Evolutionary conservation across 2,329 filamentous ascomycete species (phyloP).

Genomic region (Aspergillus fijiensis): DNA sequence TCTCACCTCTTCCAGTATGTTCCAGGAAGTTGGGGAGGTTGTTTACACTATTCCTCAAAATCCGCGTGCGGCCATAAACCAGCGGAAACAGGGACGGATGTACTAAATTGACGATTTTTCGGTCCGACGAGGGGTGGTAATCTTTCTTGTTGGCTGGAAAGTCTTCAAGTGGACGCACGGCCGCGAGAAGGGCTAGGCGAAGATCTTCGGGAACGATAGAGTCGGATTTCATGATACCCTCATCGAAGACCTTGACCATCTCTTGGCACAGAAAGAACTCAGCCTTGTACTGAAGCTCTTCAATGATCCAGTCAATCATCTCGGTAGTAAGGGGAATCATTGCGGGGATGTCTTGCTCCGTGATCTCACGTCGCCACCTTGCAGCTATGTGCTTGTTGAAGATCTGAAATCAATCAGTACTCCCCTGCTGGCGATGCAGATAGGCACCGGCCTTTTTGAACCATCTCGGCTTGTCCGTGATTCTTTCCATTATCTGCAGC

Average conservation of each 20-base stretch:
- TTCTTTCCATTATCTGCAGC: too few relatives aligned
- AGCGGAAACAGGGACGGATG: constrained; percentile 57
- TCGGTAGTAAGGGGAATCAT: too few relatives aligned
- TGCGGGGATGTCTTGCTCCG: too few relatives aligned
- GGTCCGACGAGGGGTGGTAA: constrained; percentile 61
- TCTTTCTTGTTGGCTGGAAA: constrained; percentile 52
- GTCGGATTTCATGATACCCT: neutral
- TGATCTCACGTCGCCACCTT: too few relatives aligned
- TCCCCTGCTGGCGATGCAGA: too few relatives aligned
- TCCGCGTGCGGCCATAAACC: constrained; percentile 29
- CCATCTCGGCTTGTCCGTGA: too few relatives aligned
- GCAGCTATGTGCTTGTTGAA: too few relatives aligned
- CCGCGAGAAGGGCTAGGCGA: constrained; percentile 7
- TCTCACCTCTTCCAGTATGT: constrained; percentile 28
- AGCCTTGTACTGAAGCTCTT: neutral
- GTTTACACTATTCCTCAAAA: constrained; percentile 23
- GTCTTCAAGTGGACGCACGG: constrained; percentile 52
- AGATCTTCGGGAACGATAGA: neutral
- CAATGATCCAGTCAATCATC: neutral
- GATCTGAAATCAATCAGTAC: too few relatives aligned
- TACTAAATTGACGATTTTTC: constrained; percentile 62
- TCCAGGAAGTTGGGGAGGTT: constrained; percentile 26
- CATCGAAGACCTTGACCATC: neutral
- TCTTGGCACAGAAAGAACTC: neutral
- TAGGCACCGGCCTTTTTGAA: too few relatives aligned